A percentile compares a stretch with the other conserved stretches of the same genome.
phyloP scores from a whole-genome alignment of 768 basidiomycete species.

The Tricholoma saponaceum region DNA sequence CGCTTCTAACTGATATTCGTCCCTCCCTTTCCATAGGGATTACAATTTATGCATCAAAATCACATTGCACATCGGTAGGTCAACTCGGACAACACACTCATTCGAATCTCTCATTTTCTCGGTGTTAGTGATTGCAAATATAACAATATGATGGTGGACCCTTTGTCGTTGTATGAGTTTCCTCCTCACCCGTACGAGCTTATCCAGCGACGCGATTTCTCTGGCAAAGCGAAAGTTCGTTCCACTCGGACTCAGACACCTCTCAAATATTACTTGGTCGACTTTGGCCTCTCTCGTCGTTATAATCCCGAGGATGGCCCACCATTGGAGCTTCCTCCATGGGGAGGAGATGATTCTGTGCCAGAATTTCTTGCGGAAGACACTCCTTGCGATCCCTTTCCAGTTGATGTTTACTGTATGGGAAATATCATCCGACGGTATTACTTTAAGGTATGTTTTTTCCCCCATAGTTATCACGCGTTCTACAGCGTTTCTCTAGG shows the following conservation, averaged over 20 bases:
- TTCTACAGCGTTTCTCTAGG: background rate
- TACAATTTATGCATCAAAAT: slow-evolving; percentile 31
- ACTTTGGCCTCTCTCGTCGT: slow-evolving; percentile 20
- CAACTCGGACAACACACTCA: too few species aligned
- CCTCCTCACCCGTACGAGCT: background rate
- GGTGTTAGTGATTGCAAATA: slow-evolving; percentile 8
- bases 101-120: background rate
- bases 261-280: slow-evolving; percentile 19
- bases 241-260: slow-evolving; percentile 13
- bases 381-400: background rate
- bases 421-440: slow-evolving; percentile 24
- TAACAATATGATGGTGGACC: slow-evolving; percentile 2
- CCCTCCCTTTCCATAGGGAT: slow-evolving; percentile 17
- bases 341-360: slow-evolving; percentile 26
- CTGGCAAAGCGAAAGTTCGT: background rate
- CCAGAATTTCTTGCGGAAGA: slow-evolving; percentile 25
- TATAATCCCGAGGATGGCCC: slow-evolving; percentile 5
- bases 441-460: slow-evolving; percentile 6
- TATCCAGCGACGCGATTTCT: background rate
- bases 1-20: background rate
- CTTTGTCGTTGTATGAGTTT: background rate
- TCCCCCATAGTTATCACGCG: background rate
- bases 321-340: slow-evolving; percentile 8
- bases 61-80: slow-evolving; percentile 31
- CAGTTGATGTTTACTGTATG: slow-evolving; percentile 33